Base-by-base conservation (phyloP, 1,284 basidiomycete genomes). In the Ustilago loliicola region DNA sequence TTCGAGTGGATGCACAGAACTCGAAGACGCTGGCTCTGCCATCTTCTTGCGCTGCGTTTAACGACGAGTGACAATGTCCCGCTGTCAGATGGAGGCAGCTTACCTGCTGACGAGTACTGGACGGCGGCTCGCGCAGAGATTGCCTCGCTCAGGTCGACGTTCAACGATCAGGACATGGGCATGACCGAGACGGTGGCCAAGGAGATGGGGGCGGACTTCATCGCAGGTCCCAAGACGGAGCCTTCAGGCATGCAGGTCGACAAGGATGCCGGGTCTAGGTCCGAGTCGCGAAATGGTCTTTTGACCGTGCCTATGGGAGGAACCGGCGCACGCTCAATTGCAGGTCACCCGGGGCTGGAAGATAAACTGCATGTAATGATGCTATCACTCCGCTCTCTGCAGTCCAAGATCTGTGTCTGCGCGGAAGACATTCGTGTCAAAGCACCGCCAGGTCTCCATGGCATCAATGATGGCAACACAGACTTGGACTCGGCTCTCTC, bases 361-460 rank as follows among this genome's bases (percentile, higher is more conserved):
- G 81, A 85, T 51, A 80, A 78, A n/a, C 67, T 80, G 10, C 38
- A 64, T 7, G 76, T 79, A 23, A 82, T 86, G 74, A 81, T 73
- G 34, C 66, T 77, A 5, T 65, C 72, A n/a, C 77, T 86, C 9
- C 82, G 85, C 19, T 77, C 84, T n/a, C 57, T 86, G 30, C 85
- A 86, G 64, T 78, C 81, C 65, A 86, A 86, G 73, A 75, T 86
- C 38, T 72, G 78, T 34, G 80, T 81, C 19, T 85, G 83, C 57
- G 71, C 71, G 13, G 84, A 84, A 51, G 85, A 85, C 32, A 61
- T 83, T 3, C 50, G 48, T 5, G 55, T 85, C 58, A 71, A 64
- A 17, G 50, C 64, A 1, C 71, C 77, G 11, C 40, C 73, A 0
- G 47, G 63, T 11, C 64, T 86, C 57, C 84, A 86, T 51, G 85